These are phyloP conservation scores for Prunus mongolica DNA, from an alignment of 306 rosid genomes.

Conservation along the genomic window DNA sequence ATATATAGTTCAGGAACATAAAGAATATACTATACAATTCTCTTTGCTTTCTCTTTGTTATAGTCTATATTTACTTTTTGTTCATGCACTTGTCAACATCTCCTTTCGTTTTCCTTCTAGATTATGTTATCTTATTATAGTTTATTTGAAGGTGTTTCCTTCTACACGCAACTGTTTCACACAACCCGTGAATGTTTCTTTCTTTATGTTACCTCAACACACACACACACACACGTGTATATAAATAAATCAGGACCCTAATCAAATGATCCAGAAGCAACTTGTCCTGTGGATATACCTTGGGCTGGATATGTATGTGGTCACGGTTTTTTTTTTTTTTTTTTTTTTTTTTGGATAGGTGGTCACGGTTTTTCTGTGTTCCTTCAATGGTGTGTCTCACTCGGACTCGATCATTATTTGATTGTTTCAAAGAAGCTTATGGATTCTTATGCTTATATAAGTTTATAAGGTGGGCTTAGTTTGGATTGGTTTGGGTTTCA, in stretches of 20 bases:
- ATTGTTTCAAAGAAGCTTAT: background rate
- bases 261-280: too few species aligned
- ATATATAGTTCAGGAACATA: too few species aligned
- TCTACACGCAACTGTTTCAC: background rate
- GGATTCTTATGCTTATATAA: too few species aligned
- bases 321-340: background rate
- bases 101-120: conserved; percentile 2
- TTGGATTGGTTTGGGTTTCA: too few species aligned
- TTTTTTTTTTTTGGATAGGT: too few species aligned
- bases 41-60: background rate
- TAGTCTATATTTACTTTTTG: background rate
- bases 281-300: background rate
- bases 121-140: background rate
- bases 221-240: background rate
- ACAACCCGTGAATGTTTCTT: background rate
- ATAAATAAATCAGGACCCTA: too few species aligned
- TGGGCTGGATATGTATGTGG: background rate
- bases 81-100: background rate
- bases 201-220: background rate
- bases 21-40: background rate
- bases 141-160: background rate
- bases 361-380: background rate
- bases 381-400: background rate
- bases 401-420: background rate
- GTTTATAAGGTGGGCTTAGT: too few species aligned